Percentiles rank a stretch among this genome's conserved stretches.
Evolutionary conservation across 192 early-diverging fungal genomes (phyloP).

Genomic region (Podila verticillata): DNA sequence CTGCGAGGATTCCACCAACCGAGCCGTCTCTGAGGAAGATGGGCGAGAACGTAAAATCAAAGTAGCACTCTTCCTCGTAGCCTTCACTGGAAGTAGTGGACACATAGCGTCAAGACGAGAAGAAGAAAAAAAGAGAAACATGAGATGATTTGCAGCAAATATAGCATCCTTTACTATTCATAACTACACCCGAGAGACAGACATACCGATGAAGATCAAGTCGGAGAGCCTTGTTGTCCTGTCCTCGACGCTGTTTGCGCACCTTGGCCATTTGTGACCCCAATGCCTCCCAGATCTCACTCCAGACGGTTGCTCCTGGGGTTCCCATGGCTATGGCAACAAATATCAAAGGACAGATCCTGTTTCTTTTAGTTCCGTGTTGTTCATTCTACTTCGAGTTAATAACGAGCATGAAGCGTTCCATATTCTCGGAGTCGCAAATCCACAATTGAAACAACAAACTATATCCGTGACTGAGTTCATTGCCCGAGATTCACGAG

Average conservation of each 20-base stretch:
- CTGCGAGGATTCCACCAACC: constrained; percentile 36
- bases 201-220: constrained; percentile 40
- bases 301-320: constrained; percentile 30
- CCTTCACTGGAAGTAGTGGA: constrained; percentile 29
- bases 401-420: too few species aligned
- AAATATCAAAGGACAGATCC: not conserved
- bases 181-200: not conserved
- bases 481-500: too few species aligned
- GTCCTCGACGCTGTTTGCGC: constrained; percentile 4
- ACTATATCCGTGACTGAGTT: too few species aligned
- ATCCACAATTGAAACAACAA: too few species aligned
- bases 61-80: constrained; percentile 53
- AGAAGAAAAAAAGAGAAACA: not conserved
- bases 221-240: constrained; percentile 24
- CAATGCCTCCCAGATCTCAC: constrained; percentile 46
- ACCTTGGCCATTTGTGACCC: constrained; percentile 19
- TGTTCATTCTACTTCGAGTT: too few species aligned
- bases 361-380: too few species aligned
- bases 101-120: not conserved
- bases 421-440: too few species aligned
- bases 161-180: not conserved
- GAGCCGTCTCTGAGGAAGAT: constrained; percentile 43
- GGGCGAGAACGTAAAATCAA: constrained; percentile 52
- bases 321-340: constrained; percentile 34
- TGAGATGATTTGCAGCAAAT: not conserved